Base-by-base conservation (phyloP, 2,329 filamentous ascomycete species). In the Neocucurbitaria cava region DNA sequence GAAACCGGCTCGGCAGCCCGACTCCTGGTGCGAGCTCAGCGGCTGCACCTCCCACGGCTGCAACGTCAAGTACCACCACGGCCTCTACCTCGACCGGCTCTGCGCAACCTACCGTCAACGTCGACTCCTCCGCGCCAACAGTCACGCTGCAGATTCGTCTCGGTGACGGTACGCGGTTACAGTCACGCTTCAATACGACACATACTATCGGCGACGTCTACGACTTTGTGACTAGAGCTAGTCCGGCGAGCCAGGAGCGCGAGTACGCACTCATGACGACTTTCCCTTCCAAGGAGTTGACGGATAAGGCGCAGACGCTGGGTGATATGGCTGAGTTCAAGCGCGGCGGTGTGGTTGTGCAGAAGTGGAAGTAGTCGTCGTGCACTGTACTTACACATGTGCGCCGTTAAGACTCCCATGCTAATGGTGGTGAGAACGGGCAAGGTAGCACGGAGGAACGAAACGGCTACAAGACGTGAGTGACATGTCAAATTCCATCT, bases 201-300 rank as follows among this genome's bases (percentile, higher is more conserved):
- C 88, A 92, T 65, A 95, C 90, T 0, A 78, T 96, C 42, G 88
- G 86, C 15, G 89, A 94, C 61, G 83, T 96, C 8, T 94, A 95
- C 74, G 79, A 82, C 8, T 94, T 94, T 66, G 85, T 94, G 56
- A 79, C 85, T 54, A 81, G 83, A n/a, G 83, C 89, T 0, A 87
- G 84, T 23, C 73, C 86, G 0, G 82, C 82, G 6, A 83, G 84
- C 45, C 78, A 79, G 26, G 70, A 76, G 35, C 83, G 90, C n/a
- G 66, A 82, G 3, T 95, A 89, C 82, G 88, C 91, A 2, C 79
- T 96, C 39, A 89, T 89, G 60, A 95, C 91, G 0, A 94, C 90
- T 0, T 95, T 95, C 75, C 91, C 91, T 4, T 91, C 86, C 69
- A 92, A 91, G 77, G 89, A 94, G 49, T 84, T 94, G 59, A 87